Base-by-base conservation (phyloP, 2,329 filamentous ascomycete species). In the Aspergillus brunneoviolaceus region DNA sequence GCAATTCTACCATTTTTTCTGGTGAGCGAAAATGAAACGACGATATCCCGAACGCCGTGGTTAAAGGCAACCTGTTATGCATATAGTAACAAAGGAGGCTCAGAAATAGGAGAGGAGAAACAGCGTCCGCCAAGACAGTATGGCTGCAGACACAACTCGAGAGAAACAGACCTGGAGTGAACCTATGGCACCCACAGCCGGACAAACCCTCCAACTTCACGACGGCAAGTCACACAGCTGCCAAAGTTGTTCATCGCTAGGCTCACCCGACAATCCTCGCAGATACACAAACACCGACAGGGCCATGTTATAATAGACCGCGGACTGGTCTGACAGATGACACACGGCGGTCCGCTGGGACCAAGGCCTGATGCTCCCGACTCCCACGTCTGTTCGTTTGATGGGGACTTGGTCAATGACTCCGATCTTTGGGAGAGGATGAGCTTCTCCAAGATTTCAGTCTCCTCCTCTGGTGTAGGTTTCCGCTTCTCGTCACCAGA, bases 171-270 rank as follows among this genome's bases (percentile, higher is more conserved):
- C 51, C n/a, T 49, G 11, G 7, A 42, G 33, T 10, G 19, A 29
- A 19, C 7, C 70, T 68, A 80, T 35, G 95, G 95, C 47, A 98
- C 92, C 81, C 90, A 99, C 61, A 99, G 87, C 67, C 92, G 86
- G 66, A 91, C 93, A 76, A 96, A 98, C 57, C 93, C 95, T 58
- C 87, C 86, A 31, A 98, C 92, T 68, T 95, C 90, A 59, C 91
- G 86, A 54, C 95, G 85, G 75, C 95, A 98, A 70, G 94, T 98
- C 45, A 98, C 93, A 73, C 95, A 99, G 72, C 91, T 96, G 65
- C 93, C 91, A 74, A 96, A 98, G 74, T 98, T 98, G 74, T 97
- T 96, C 87, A 96, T 93, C 3, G 95, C 95, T 63, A 98, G 82
- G 49, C 91, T 94, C 39, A 98, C 90, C 33, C 95, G 84, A 73